Conservation (phyloP, 176 grass and related monocot species). For the Rhipidocladum racemiflorum region DNA sequence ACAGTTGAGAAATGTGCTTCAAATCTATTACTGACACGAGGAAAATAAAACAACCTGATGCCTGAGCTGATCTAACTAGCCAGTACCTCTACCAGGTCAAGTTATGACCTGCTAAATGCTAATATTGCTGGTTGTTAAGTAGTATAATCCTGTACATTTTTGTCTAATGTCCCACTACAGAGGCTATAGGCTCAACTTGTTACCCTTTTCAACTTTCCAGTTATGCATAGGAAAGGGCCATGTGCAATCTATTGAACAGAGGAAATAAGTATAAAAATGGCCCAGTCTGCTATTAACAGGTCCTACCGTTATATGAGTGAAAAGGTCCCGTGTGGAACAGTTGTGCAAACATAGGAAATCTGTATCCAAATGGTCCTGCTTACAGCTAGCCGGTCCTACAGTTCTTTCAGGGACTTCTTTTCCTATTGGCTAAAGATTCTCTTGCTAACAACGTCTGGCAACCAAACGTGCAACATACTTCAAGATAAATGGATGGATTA, state of each 20-base stretch:
- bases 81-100: background rate
- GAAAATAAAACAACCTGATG: background rate
- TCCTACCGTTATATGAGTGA: background rate
- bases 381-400: slow-evolving; percentile 24
- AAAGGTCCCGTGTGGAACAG: background rate
- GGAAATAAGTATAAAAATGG: slow-evolving; percentile 11
- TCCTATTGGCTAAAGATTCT: slow-evolving; percentile 18
- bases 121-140: background rate
- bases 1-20: slow-evolving; percentile 1
- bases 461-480: background rate
- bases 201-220: slow-evolving; percentile 35
- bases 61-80: background rate
- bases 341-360: slow-evolving; percentile 11
- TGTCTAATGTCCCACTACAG: background rate
- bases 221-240: slow-evolving; percentile 24
- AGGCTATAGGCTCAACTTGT: slow-evolving; percentile 14
- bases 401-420: slow-evolving; percentile 24
- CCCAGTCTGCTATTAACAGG: background rate
- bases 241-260: slow-evolving; percentile 10
- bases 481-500: background rate
- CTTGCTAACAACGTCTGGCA: slow-evolving; percentile 10
- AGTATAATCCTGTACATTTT: background rate
- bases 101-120: background rate
- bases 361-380: slow-evolving; percentile 14
- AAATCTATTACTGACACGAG: background rate